These are phyloP conservation scores for Neurospora sp. DNA, from an alignment of 495 filamentous ascomycete species.

Conservation along the genomic window DNA sequence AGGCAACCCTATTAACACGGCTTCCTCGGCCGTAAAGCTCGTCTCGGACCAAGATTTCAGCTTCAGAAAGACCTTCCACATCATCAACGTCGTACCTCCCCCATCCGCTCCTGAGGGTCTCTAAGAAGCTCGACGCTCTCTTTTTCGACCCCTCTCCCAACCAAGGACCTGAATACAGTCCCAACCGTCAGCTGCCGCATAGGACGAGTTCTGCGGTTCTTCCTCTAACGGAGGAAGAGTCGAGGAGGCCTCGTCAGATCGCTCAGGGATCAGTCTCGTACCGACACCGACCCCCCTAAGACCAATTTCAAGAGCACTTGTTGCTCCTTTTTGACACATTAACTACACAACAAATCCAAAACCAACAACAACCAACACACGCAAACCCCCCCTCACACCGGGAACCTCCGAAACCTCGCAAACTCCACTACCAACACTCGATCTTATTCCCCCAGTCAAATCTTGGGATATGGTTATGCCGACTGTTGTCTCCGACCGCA, in stretches of 20 bases:
- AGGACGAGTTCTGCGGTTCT: constrained; percentile 91
- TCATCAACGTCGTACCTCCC: constrained; percentile 43
- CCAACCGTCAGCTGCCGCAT: constrained; percentile 91
- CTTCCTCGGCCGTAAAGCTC: constrained; percentile 52
- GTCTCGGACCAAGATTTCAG: constrained; percentile 74
- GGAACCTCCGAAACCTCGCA: background rate
- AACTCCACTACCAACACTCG: constrained; percentile 1
- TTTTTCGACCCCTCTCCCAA: constrained; percentile 45
- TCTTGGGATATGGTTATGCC: constrained; percentile 46
- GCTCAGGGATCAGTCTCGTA: constrained; percentile 65
- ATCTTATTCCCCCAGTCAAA: constrained; percentile 12
- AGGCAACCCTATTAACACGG: constrained; percentile 59
- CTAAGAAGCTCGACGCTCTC: constrained; percentile 35
- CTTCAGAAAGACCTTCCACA: constrained; percentile 52
- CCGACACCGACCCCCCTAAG: constrained; percentile 86
- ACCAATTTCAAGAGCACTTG: constrained; percentile 19
- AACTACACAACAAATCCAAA: background rate
- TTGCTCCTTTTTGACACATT: constrained; percentile 3
- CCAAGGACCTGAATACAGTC: constrained; percentile 44
- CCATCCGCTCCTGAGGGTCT: constrained; percentile 42
- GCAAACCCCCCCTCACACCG: background rate
- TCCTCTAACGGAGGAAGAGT: constrained; percentile 94
- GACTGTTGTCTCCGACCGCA: constrained; percentile 37
- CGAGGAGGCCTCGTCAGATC: constrained; percentile 79
- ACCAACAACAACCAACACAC: background rate